Percentiles rank a stretch among this genome's conserved stretches.
Evolutionary conservation across 305 asterid genomes (phyloP).

Genomic region (Rubia peregrina): DNA sequence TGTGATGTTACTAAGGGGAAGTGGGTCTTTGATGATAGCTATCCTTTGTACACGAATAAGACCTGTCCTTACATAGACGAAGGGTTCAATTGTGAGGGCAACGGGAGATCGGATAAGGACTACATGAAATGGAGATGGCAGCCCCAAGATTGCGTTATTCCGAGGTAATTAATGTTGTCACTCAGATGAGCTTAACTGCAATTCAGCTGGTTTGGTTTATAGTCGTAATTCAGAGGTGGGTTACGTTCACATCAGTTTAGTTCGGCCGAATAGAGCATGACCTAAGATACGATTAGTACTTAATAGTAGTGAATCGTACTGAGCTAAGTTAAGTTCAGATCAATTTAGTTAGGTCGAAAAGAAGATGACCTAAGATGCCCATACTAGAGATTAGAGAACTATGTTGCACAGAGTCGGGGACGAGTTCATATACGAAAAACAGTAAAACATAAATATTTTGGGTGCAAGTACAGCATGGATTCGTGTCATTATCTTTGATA

Average conservation of each 20-base stretch:
- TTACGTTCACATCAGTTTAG: background rate
- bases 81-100: slow-evolving; percentile 73
- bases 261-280: background rate
- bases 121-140: slow-evolving; percentile 98
- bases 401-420: too few species aligned
- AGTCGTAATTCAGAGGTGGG: too few species aligned
- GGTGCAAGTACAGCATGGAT: too few species aligned
- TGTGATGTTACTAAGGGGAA: slow-evolving; percentile 72
- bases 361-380: too few species aligned
- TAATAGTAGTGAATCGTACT: background rate
- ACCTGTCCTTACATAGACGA: slow-evolving; percentile 85
- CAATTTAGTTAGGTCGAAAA: too few species aligned
- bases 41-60: slow-evolving; percentile 62
- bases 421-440: too few species aligned
- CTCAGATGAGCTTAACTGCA: background rate
- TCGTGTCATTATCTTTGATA: too few species aligned
- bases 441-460: too few species aligned
- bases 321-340: too few species aligned
- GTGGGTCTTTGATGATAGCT: slow-evolving; percentile 73
- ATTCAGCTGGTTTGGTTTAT: background rate
- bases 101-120: slow-evolving; percentile 65
- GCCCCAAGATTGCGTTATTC: slow-evolving; percentile 74
- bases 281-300: too few species aligned
- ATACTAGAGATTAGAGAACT: too few species aligned
- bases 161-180: slow-evolving; percentile 42